Evolutionary conservation across 75 land plant genomes (phyloP), one percentile per base, ranked within the genome.

Genomic region (Sequoia sempervirens): DNA sequence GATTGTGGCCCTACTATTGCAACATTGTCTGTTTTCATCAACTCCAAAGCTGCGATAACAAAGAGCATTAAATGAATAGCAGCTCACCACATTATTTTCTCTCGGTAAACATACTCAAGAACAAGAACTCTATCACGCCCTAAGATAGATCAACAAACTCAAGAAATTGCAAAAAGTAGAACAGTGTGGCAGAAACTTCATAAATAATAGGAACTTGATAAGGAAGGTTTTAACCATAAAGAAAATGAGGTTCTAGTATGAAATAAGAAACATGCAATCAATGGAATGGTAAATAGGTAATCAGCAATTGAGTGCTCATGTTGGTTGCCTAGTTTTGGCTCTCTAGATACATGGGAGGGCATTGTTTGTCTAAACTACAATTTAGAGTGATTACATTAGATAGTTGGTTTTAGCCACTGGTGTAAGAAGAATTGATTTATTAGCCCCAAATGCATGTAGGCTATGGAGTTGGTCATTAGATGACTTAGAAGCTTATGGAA

Each of bases 1-100:
- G 80, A 28, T 53, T 86, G 87, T 4, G 87, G 87, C 30, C 87
- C 87, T 23, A 83, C 38, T 73, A 86, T 84, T 45, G 86, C 86
- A 28, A 84, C 81, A 34, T 84, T 86, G 14, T 84, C 54, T 41
- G 26, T 52, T 28, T 75, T 82, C 79, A 86, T 58, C 54, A 86
- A 38, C 58, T 56, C 79, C 87, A 86, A 30, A 46, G 86, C 87
- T 86, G 87, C 20, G 82, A 81, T 52, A 20, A 81, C 7, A 81
- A 50, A 81, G 5, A 40, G 53, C 9, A 50, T n/a, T 36, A 20
- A 28, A 20, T 15, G 37, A 46, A 83, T 20, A 68, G 26, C 80
- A 78, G n/a, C 80, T 46, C n/a, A 23, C 11, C 32, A n/a, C 30
- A 26, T n/a, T 78, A 10, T 40, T 43, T 76, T 0, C 28, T 78